phyloP scores from a whole-genome alignment of 768 basidiomycete species.

The Russula vinacea region DNA sequence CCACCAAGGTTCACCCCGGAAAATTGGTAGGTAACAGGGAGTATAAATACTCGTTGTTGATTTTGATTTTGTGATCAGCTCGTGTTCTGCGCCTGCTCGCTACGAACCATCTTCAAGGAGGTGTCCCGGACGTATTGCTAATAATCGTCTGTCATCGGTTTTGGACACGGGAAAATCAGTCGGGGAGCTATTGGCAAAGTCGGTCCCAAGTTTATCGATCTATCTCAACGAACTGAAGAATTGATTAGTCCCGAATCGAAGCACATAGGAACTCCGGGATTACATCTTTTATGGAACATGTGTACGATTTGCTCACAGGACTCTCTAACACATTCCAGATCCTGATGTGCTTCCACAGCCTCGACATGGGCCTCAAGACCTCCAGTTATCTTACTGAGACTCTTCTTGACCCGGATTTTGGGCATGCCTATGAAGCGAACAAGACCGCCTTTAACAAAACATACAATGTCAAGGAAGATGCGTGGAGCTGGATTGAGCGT shows the following conservation, averaged over 20 bases:
- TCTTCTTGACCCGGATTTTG: conserved; percentile 23
- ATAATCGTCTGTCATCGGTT: conserved; percentile 33
- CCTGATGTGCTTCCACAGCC: background rate
- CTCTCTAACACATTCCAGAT: background rate
- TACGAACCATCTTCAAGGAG: conserved; percentile 35
- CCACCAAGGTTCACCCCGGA: conserved; percentile 34
- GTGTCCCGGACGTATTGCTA: conserved; percentile 33
- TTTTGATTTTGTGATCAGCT: too few species aligned
- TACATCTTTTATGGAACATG: conserved; percentile 2
- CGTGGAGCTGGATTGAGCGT: conserved; percentile 4
- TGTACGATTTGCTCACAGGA: conserved; percentile 1
- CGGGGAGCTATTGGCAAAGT: conserved; percentile 27
- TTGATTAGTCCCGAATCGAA: conserved; percentile 13
- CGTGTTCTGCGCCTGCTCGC: conserved; percentile 35
- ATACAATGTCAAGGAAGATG: background rate
- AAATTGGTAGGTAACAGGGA: conserved; percentile 17
- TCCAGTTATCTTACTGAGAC: conserved; percentile 31
- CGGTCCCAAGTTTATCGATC: background rate
- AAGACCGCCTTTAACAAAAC: conserved; percentile 12
- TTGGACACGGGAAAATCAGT: conserved; percentile 34
- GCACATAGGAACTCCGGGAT: conserved; percentile 20
- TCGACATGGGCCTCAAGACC: conserved; percentile 31
- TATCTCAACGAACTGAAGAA: conserved; percentile 11
- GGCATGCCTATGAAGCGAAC: background rate
- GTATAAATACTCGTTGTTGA: too few species aligned